Evolutionary conservation across 2,329 filamentous ascomycete species (phyloP).

Genomic region (Furcasterigmium furcatum): DNA sequence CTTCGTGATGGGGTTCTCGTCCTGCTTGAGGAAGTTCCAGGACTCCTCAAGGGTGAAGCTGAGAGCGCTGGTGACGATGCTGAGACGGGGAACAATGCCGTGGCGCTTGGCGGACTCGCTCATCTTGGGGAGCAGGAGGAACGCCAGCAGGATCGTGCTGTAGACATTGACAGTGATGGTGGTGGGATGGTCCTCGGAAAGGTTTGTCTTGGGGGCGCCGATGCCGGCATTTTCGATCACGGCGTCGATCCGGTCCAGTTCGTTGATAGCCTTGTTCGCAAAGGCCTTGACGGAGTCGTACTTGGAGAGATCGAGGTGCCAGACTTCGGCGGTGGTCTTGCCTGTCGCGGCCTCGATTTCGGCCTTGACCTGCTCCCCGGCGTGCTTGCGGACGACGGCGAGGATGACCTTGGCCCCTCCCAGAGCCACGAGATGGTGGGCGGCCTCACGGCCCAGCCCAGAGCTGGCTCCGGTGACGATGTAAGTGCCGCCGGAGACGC

Average conservation of each 20-base stretch:
- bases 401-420: constrained; percentile 26
- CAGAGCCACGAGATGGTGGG: constrained; percentile 24
- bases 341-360: constrained; percentile 19
- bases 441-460: constrained; percentile 29
- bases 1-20: neutral
- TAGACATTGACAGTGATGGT: constrained; percentile 34
- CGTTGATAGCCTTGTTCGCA: constrained; percentile 34
- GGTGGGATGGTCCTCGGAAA: constrained; percentile 42
- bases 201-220: constrained; percentile 21
- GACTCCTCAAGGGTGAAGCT: constrained; percentile 16
- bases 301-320: constrained; percentile 36
- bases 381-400: constrained; percentile 19
- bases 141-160: constrained; percentile 15
- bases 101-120: constrained; percentile 16
- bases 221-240: constrained; percentile 38
- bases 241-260: constrained; percentile 20
- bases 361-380: constrained; percentile 15
- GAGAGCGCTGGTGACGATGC: constrained; percentile 12
- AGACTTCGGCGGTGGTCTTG: constrained; percentile 30
- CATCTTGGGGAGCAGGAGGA: constrained; percentile 16
- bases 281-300: constrained; percentile 33
- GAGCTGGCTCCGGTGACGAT: constrained; percentile 29
- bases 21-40: neutral
- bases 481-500: constrained; percentile 20
- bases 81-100: constrained; percentile 19